Evolutionary conservation across 345 rosid species (phyloP), one percentile per base, ranked within the genome.

Genomic region (Populus davidiana): DNA sequence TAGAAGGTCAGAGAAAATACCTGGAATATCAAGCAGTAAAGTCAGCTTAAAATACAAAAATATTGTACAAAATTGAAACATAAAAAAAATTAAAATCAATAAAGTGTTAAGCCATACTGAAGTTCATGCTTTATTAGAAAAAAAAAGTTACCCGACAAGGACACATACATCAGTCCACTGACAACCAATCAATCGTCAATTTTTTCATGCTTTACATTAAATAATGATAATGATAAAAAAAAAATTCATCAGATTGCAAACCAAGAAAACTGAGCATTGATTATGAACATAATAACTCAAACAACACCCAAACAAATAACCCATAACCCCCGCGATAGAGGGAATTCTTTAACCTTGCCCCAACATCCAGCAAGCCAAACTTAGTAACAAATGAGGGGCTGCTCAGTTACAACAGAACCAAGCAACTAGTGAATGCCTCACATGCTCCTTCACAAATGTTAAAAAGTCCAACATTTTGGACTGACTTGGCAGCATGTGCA

Each of bases 1-100:
- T 88, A 94, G 97, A 88, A 89, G 92, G 90, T 95, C 95, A 94
- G 93, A 90, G 87, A 91, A 91, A 89, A 86, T 94, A 94, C 97
- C 98, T 93, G 98, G 98, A 93, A 94, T 86, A 85, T 81, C 78
- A 89, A 87, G 89, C 87, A 86, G 43, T 71, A 63, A 83, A 79
- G 90, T 94, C 90, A 94, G 94, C 73, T 77, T 50, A 69, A 25
- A 33, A 75, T 69, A 69, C n/a, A 43, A 43, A 27, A 43, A 75
- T 10, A 56, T 39, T 54, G n/a, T 39, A 29, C 2, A 17, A 0
- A 23, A 38, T 49, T 36, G 10, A 59, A 68, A 56, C 5, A 31
- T 3, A 69, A n/a, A 31, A 2, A 41, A 3, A 41, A 5, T 47
- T 8, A 43, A 62, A 31, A 49, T 35, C 31, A 20, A 50, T 50